A percentile compares a stretch with the other conserved stretches of the same genome.
Conservation (phyloP, 495 filamentous ascomycete genomes). For the Schizothecium vesticola region DNA sequence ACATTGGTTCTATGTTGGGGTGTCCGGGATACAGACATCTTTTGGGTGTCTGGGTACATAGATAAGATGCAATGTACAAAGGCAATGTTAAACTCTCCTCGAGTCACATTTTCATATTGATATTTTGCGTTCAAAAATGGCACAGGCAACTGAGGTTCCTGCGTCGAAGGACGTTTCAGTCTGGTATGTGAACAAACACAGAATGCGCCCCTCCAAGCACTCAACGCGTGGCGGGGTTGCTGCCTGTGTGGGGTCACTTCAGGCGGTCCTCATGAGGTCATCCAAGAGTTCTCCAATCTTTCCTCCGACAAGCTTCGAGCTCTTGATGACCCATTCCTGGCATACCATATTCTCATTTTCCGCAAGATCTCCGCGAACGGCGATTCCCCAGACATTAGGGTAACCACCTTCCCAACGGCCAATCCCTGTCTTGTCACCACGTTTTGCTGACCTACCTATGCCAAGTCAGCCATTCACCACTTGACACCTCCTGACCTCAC, state of each 20-base stretch:
- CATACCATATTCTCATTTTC: neutral
- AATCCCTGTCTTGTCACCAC: neutral
- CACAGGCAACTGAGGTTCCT: no score
- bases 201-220: neutral
- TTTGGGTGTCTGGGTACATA: neutral
- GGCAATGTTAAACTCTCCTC: neutral
- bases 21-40: neutral
- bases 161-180: neutral
- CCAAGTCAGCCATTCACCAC: neutral
- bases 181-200: neutral
- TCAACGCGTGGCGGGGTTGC: neutral
- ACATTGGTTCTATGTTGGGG: neutral
- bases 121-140: neutral
- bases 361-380: neutral
- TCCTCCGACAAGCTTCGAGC: neutral
- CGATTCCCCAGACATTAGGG: neutral
- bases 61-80: neutral
- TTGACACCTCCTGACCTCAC: neutral
- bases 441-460: neutral
- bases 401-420: neutral
- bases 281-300: neutral
- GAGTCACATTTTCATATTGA: neutral
- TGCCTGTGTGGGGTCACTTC: neutral
- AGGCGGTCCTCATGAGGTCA: conserved; percentile 4
- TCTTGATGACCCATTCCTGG: no score